phyloP scores from a whole-genome alignment of 768 basidiomycete species.

The Mycena latifolia region DNA sequence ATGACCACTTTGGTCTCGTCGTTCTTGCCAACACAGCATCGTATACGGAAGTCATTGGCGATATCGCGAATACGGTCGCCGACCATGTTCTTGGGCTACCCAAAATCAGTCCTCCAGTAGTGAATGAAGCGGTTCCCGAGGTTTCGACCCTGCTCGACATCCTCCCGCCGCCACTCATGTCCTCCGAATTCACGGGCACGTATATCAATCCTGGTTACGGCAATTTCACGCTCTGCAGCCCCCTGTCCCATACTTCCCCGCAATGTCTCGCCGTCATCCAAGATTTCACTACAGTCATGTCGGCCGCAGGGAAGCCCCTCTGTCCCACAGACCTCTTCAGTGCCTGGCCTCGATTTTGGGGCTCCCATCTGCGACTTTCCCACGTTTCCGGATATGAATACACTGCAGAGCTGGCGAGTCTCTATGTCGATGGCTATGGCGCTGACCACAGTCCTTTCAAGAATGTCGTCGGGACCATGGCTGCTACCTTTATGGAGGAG shows the following conservation, averaged over 20 bases:
- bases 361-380: constrained; percentile 50
- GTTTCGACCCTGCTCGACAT: neutral
- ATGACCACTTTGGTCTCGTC: constrained; percentile 49
- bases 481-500: constrained; percentile 41
- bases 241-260: constrained; percentile 39
- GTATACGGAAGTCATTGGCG: constrained; percentile 30
- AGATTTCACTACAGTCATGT: constrained; percentile 45
- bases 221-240: constrained; percentile 50
- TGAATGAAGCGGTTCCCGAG: neutral
- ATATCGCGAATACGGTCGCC: constrained; percentile 22
- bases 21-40: constrained; percentile 45
- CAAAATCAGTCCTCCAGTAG: neutral
- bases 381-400: constrained; percentile 37
- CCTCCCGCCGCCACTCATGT: constrained; percentile 6
- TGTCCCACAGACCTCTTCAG: constrained; percentile 40
- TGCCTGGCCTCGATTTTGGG: constrained; percentile 48
- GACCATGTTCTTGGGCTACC: constrained; percentile 36
- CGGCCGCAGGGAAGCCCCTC: constrained; percentile 6
- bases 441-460: constrained; percentile 50
- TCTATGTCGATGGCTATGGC: constrained; percentile 56
- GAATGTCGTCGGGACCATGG: neutral
- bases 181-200: constrained; percentile 49
- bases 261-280: constrained; percentile 38
- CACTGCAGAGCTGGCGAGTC: constrained; percentile 35
- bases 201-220: constrained; percentile 55